Conservation (phyloP, 1,284 basidiomycete species). For the Sanghuangporus sanghuang region DNA sequence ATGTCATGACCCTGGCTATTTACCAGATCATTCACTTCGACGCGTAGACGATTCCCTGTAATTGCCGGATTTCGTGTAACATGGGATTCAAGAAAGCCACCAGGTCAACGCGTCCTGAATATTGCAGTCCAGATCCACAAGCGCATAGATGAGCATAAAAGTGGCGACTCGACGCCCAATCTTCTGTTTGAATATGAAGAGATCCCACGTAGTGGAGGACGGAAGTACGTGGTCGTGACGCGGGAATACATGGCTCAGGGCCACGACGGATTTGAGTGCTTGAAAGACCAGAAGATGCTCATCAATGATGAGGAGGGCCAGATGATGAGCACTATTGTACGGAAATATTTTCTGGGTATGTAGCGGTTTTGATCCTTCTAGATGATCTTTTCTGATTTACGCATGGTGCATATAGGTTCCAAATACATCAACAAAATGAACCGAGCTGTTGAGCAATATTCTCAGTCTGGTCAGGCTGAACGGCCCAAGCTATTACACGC, state of each 20-base stretch:
- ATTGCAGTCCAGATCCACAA: conserved; percentile 56
- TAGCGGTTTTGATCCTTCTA: conserved; percentile 1
- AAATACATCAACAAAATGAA: conserved; percentile 62
- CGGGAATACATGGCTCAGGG: conserved; percentile 73
- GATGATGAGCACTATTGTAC: conserved; percentile 76
- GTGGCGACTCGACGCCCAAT: conserved; percentile 35
- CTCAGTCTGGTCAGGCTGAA: conserved; percentile 20
- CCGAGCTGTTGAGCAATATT: conserved; percentile 27
- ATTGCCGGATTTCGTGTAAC: conserved; percentile 82
- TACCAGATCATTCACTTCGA: not conserved
- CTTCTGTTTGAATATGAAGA: conserved; percentile 41
- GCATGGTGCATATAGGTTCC: conserved; percentile 39
- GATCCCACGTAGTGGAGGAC: conserved; percentile 50
- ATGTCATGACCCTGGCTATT: conserved; percentile 1
- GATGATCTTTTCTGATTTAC: not conserved
- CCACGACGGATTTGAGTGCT: conserved; percentile 75
- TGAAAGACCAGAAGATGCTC: conserved; percentile 65
- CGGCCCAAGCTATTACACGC: conserved; percentile 29
- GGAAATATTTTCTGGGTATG: conserved; percentile 82
- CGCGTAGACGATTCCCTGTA: conserved; percentile 76
- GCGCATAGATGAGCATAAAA: conserved; percentile 32
- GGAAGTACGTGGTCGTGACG: conserved; percentile 73
- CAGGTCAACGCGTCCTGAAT: conserved; percentile 69
- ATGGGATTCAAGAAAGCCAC: conserved; percentile 77
- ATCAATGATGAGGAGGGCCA: conserved; percentile 85